These are phyloP conservation scores for Russula lepida DNA, from an alignment of 768 basidiomycete genomes.

Conservation along the genomic window DNA sequence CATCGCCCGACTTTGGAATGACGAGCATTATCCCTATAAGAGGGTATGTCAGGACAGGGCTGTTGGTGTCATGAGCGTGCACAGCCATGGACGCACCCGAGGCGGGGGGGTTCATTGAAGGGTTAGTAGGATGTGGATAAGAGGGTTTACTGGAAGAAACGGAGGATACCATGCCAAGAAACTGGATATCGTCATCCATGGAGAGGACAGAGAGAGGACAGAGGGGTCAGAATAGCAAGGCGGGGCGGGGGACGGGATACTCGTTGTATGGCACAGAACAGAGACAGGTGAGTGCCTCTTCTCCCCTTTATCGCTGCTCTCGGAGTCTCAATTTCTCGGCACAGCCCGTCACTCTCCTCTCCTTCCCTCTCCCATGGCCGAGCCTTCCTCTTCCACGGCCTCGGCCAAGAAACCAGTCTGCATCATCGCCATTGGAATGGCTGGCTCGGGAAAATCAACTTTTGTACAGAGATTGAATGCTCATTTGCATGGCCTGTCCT, in stretches of 20 bases:
- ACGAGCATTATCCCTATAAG: constrained; percentile 50
- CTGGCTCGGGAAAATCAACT: constrained; percentile 95
- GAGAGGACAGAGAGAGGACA: neutral
- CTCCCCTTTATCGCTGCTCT: constrained; percentile 16
- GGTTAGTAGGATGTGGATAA: neutral
- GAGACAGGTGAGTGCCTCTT: neutral
- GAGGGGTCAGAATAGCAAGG: neutral
- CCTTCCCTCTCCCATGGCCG: neutral
- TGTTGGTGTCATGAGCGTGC: neutral
- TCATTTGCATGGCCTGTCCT: constrained; percentile 65
- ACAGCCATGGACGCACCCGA: constrained; percentile 10
- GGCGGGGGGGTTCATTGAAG: constrained; percentile 9
- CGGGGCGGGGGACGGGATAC: too few species aligned
- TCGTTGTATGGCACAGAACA: too few species aligned
- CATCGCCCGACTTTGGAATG: constrained; percentile 44
- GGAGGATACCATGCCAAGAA: constrained; percentile 4
- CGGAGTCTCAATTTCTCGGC: constrained; percentile 11
- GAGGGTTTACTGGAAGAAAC: neutral
- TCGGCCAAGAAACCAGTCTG: constrained; percentile 57
- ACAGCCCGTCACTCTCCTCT: neutral
- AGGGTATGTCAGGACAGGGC: neutral
- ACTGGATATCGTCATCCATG: constrained; percentile 21
- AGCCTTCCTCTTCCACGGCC: neutral
- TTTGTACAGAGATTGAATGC: constrained; percentile 94
- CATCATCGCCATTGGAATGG: constrained; percentile 93